Evolutionary conservation across 495 filamentous ascomycete species (phyloP).

Genomic region (Lepidopterella palustris): DNA sequence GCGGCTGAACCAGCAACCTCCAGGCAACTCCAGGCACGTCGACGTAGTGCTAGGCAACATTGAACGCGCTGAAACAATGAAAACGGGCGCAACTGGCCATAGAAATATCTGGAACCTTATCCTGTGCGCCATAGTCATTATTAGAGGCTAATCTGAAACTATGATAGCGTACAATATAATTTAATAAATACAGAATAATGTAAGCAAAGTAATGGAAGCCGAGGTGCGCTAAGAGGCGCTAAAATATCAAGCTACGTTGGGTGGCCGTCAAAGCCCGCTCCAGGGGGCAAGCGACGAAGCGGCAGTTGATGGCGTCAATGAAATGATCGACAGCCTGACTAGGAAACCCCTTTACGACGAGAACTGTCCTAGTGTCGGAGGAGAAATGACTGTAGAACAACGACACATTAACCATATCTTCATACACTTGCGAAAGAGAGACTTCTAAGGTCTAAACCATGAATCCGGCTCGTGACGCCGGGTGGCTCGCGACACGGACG

Average conservation of each 20-base stretch:
- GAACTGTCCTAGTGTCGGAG: not conserved
- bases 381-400: not conserved
- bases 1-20: too few species aligned
- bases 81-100: not conserved
- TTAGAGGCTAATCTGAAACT: not conserved
- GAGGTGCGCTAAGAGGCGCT: not conserved
- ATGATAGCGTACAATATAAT: not conserved
- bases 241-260: too few species aligned
- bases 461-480: not conserved
- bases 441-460: not conserved
- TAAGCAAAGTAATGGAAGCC: not conserved
- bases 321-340: not conserved
- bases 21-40: not conserved
- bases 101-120: not conserved
- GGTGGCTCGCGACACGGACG: not conserved
- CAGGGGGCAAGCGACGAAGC: not conserved
- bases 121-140: not conserved
- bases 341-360: not conserved
- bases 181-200: not conserved
- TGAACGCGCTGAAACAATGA: not conserved
- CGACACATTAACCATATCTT: not conserved
- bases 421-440: not conserved
- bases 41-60: not conserved
- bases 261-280: too few species aligned
- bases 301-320: not conserved